Evolutionary conservation across 345 rosid genomes (phyloP).

Genomic region (Psidium friedrichsthalianum): DNA sequence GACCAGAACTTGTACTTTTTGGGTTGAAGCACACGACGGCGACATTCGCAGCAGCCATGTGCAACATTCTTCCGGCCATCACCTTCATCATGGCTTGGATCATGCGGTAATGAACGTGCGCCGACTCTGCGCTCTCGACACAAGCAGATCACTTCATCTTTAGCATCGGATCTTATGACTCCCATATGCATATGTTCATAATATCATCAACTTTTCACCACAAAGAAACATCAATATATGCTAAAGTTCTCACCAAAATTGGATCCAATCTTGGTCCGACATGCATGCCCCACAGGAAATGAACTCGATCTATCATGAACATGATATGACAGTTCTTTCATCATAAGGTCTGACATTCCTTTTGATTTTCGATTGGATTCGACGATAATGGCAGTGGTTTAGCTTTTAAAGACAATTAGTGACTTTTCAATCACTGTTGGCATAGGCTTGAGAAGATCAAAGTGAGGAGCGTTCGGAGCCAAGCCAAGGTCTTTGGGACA

Average conservation of each 20-base stretch:
- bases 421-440: not conserved
- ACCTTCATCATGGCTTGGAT: constrained; percentile 72
- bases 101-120: constrained; percentile 16
- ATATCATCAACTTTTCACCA: not conserved
- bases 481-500: constrained; percentile 64
- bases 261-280: not conserved
- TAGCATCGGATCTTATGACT: not conserved
- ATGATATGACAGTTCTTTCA: not conserved
- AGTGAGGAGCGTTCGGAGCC: constrained; percentile 34
- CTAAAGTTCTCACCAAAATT: not conserved
- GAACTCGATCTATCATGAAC: not conserved
- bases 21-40: constrained; percentile 80
- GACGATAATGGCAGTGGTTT: not conserved
- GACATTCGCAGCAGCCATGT: constrained; percentile 75
- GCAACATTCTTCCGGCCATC: constrained; percentile 78
- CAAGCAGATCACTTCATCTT: not conserved
- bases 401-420: not conserved
- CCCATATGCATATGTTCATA: not conserved
- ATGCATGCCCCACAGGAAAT: not conserved
- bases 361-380: not conserved
- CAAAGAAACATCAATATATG: not conserved
- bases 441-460: constrained; percentile 62
- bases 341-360: not conserved
- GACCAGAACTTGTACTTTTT: constrained; percentile 67
- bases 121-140: not conserved